phyloP scores from a whole-genome alignment of 192 early-diverging fungal genomes.

The Backusella luteola region DNA sequence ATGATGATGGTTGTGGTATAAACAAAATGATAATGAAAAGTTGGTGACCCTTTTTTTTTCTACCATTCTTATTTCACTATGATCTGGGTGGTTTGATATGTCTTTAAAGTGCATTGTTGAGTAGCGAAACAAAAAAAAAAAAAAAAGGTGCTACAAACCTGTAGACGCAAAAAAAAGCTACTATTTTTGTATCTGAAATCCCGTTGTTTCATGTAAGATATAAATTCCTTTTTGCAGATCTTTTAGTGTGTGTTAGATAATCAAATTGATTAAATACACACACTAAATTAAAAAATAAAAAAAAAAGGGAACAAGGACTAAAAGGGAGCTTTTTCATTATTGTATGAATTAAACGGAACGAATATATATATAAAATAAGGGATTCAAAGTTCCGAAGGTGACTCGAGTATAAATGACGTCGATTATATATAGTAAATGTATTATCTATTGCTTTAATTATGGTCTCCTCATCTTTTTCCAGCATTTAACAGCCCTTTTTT shows the following conservation, averaged over 20 bases:
- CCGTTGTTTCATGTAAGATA: background rate
- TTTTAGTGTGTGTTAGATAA: background rate
- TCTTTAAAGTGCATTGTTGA: background rate
- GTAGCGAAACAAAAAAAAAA: background rate
- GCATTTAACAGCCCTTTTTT: background rate
- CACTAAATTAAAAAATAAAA: background rate
- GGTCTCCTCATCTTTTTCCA: background rate
- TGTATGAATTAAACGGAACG: background rate
- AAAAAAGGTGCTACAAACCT: background rate
- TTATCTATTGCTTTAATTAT: background rate
- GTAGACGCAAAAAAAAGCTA: background rate
- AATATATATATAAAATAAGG: background rate
- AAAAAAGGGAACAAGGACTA: background rate
- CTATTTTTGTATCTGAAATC: background rate
- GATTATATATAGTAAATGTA: background rate
- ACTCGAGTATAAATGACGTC: constrained; percentile 1
- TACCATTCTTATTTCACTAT: background rate
- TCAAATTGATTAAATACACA: background rate
- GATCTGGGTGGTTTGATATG: background rate
- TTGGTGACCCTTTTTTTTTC: background rate
- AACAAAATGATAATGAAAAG: background rate
- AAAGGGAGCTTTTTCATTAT: background rate
- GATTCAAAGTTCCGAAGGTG: constrained; percentile 4
- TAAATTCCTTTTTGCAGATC: background rate
- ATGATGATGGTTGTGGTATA: background rate